A percentile compares a stretch with the other conserved stretches of the same genome.
Evolutionary conservation across 2,329 filamentous ascomycete genomes (phyloP).

Genomic region (Paraphoma chrysanthemicola): DNA sequence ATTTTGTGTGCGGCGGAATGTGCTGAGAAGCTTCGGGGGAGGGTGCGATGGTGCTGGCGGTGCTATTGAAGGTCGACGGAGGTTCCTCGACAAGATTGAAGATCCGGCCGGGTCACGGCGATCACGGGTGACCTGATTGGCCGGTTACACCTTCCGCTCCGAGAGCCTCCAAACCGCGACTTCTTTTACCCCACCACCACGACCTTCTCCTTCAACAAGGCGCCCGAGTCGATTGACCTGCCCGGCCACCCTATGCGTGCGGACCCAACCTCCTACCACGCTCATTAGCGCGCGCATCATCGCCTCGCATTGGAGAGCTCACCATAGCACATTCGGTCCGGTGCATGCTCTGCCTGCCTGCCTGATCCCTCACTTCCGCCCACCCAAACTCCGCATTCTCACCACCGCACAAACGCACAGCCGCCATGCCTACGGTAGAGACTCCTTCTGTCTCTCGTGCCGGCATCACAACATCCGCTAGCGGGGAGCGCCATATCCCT

Average conservation of each 20-base stretch:
- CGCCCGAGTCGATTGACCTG: not conserved
- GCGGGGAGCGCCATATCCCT: conserved; percentile 87
- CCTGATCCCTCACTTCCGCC: not conserved
- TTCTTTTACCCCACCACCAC: conserved; percentile 12
- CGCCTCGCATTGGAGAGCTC: not conserved
- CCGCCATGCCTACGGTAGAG: conserved; percentile 40
- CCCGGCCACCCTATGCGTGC: not conserved
- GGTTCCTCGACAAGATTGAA: conserved; percentile 30
- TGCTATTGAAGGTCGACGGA: conserved; percentile 24
- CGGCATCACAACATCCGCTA: conserved; percentile 72
- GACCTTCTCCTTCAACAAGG: not conserved
- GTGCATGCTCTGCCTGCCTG: not conserved
- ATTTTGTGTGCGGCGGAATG: conserved; percentile 57
- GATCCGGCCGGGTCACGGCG: conserved; percentile 26
- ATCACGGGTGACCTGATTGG: conserved; percentile 39
- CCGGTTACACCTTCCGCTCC: conserved; percentile 13
- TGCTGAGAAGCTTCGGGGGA: conserved; percentile 25
- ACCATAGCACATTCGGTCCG: not conserved
- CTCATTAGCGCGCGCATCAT: not conserved
- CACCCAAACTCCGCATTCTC: not conserved
- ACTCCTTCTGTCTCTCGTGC: conserved; percentile 47
- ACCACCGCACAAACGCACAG: conserved; percentile 1
- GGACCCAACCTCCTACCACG: not conserved
- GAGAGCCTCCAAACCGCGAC: conserved; percentile 1
- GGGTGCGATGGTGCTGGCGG: conserved; percentile 31